Percentiles rank a stretch among this genome's conserved stretches.
These are phyloP conservation scores for Venturia nashicola DNA, from an alignment of 2,329 filamentous ascomycete genomes.

Conservation along the genomic window DNA sequence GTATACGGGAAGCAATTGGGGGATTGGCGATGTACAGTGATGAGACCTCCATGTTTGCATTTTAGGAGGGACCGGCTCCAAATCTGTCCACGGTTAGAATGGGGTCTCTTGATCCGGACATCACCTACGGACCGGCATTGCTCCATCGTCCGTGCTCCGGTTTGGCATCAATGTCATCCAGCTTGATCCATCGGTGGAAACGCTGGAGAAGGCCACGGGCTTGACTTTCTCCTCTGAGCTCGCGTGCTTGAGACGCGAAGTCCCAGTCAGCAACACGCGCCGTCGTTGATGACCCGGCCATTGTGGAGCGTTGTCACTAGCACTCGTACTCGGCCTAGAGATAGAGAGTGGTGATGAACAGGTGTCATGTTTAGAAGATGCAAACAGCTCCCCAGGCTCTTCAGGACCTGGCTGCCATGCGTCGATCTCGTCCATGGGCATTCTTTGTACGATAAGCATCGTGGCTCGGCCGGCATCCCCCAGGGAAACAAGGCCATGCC, in stretches of 20 bases:
- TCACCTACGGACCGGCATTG: not conserved
- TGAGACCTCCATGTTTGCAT: conserved; percentile 4
- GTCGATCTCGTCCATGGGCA: not conserved
- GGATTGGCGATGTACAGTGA: not conserved
- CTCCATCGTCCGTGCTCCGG: conserved; percentile 3
- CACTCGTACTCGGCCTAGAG: not conserved
- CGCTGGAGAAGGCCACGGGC: not conserved
- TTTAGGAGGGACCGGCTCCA: not conserved
- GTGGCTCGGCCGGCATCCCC: not conserved
- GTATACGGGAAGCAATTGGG: not conserved
- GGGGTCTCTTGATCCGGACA: too few species aligned
- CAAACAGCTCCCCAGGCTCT: not conserved
- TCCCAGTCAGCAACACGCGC: not conserved
- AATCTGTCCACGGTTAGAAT: not conserved
- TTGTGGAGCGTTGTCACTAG: not conserved
- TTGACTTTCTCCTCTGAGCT: not conserved
- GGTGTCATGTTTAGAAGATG: too few species aligned
- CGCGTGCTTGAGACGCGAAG: not conserved
- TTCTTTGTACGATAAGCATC: not conserved
- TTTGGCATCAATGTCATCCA: not conserved
- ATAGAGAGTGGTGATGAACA: too few species aligned
- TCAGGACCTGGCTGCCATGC: not conserved
- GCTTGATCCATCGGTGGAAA: not conserved
- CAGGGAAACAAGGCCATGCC: not conserved
- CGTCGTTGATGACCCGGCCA: not conserved